Evolutionary conservation across 257 asterid species (phyloP).

Genomic region (Phtheirospermum japonicum): DNA sequence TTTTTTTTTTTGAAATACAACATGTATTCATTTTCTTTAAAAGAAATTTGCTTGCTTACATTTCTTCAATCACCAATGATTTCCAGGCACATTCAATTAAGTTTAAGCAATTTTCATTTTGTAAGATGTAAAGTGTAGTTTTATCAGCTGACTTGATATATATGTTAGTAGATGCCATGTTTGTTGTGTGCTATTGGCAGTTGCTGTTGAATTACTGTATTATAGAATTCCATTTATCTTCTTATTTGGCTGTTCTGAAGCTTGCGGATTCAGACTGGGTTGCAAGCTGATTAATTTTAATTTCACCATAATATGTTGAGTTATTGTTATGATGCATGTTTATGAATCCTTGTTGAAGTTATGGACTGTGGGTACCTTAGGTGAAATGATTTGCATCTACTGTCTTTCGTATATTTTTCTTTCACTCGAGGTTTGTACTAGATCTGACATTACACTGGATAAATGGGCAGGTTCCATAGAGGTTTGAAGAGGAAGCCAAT

Average conservation of each 20-base stretch:
- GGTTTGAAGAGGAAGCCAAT: constrained; percentile 75
- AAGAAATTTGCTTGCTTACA: neutral
- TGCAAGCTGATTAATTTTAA: neutral
- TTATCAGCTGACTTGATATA: no score
- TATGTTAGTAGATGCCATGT: no score
- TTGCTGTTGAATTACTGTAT: no score
- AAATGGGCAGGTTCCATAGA: constrained; percentile 49
- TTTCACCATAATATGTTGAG: neutral
- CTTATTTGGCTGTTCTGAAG: no score
- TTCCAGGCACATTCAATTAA: no score
- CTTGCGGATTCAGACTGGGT: neutral
- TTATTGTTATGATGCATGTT: neutral
- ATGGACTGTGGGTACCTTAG: neutral
- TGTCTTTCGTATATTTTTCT: neutral
- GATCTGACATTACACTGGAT: neutral
- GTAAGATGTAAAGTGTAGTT: no score
- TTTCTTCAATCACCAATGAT: no score
- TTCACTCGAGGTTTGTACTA: neutral
- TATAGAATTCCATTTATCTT: no score
- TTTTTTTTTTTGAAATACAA: neutral
- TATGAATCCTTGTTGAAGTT: neutral
- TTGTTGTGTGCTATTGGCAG: no score
- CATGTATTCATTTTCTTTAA: neutral
- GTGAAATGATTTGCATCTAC: neutral
- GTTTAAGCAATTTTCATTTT: no score